Evolutionary conservation across 2,329 filamentous ascomycete species (phyloP), one percentile per base, ranked within the genome.

Genomic region (Exophiala viscosa): DNA sequence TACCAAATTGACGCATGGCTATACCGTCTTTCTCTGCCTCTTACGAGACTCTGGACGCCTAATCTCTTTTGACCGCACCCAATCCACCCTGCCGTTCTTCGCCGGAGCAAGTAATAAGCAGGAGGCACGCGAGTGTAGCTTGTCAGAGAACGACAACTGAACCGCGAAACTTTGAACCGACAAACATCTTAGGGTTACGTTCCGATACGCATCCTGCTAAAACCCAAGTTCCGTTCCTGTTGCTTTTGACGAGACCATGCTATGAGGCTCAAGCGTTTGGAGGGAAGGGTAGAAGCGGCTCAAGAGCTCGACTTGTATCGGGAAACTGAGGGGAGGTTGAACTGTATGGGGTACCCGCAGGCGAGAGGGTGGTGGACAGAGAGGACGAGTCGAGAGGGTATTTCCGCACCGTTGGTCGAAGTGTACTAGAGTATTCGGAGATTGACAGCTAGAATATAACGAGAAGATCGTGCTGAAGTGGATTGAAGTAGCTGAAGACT

Each of bases 121-220:
- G 52, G 52, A 59, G 63, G 59, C 66, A 65, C 61, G 61, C 60
- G 59, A 64, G 60, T 65, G 67, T 67, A 73, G 72, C 90, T 90
- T 69, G 91, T 83, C 78, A 79, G 75, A 76, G 75, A 73, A 79
- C 74, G 79, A 84, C 84, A 84, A 86, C 85, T 76, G 70, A 69
- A 78, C 77, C 82, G 83, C 83, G 87, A 90, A 66, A 79, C 87
- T 88, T 52, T 48, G 67, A 83, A 84, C 88, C 87, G 87, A 83
- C 76, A 71, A 68, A 75, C 72, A 76, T 76, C 80, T 87, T 96
- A 96, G 91, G 91, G 91, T 95, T 96, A 95, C 91, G 88, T 91
- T 91, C 88, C 89, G 84, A 86, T 73, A 76, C 73, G 76, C 76
- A 77, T 82, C 85, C 81, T 79, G 81, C 73, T 70, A 69, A 55